These are phyloP conservation scores for Azolla pinnata DNA, from an alignment of 75 land plant genomes.

Conservation along the genomic window DNA sequence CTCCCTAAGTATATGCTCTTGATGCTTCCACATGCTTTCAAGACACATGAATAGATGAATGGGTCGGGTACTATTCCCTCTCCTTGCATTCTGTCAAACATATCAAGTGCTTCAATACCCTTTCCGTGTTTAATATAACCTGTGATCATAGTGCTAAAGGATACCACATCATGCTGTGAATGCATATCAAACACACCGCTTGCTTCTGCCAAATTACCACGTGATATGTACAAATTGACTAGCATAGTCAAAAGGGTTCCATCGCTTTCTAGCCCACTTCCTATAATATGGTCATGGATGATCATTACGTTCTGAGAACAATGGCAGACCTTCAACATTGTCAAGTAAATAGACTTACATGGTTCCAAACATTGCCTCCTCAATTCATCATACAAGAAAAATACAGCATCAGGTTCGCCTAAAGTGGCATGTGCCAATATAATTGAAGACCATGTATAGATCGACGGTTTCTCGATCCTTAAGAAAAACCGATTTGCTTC, in stretches of 20 bases:
- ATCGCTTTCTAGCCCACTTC: slow-evolving; percentile 12
- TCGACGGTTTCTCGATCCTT: slow-evolving; percentile 3
- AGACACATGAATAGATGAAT: slow-evolving; percentile 24
- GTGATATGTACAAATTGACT: slow-evolving; percentile 16
- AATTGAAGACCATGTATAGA: slow-evolving; percentile 5
- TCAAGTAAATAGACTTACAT: slow-evolving; percentile 14
- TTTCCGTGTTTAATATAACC: slow-evolving; percentile 24
- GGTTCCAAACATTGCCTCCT: slow-evolving; percentile 12
- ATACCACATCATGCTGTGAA: slow-evolving; percentile 28
- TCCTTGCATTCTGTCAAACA: slow-evolving; percentile 41
- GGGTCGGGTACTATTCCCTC: slow-evolving; percentile 39
- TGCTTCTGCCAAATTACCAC: slow-evolving; percentile 22
- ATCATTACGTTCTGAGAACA: slow-evolving; percentile 1
- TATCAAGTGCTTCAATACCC: slow-evolving; percentile 30
- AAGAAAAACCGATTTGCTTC: slow-evolving; percentile 2
- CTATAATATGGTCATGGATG: slow-evolving; percentile 17
- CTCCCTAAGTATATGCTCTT: slow-evolving; percentile 21
- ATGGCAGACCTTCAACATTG: slow-evolving; percentile 19
- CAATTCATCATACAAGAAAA: slow-evolving; percentile 9
- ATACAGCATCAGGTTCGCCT: slow-evolving; percentile 8
- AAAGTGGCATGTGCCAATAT: slow-evolving; percentile 4
- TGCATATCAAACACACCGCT: slow-evolving; percentile 21
- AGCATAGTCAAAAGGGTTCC: slow-evolving; percentile 28
- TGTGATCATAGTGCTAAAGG: slow-evolving; percentile 30
- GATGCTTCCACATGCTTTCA: slow-evolving; percentile 34